Evolutionary conservation across 108 stramenopile species (phyloP).

Genomic region (Epipyxis sp.): DNA sequence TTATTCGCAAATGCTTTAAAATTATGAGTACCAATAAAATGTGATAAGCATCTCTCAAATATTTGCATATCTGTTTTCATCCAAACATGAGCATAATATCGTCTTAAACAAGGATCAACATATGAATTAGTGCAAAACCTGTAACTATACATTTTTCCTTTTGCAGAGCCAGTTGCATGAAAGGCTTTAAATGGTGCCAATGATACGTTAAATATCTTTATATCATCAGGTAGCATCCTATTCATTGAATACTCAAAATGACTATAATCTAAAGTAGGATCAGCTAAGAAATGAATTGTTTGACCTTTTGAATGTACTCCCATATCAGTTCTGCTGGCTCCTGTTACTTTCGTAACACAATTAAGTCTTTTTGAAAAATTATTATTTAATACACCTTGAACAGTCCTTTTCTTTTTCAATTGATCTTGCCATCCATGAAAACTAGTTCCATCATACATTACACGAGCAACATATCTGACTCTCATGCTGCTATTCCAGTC

Average conservation of each 20-base stretch:
- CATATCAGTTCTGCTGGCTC: background rate
- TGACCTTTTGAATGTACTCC: slow-evolving; percentile 35
- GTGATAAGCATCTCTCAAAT: background rate
- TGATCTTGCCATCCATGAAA: slow-evolving; percentile 46
- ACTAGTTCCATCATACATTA: slow-evolving; percentile 50
- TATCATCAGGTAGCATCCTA: slow-evolving; percentile 27
- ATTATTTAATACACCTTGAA: slow-evolving; percentile 35
- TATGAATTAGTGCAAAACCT: slow-evolving; percentile 37
- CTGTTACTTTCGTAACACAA: background rate
- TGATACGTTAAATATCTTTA: background rate
- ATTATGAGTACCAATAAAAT: slow-evolving; percentile 49
- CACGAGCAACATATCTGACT: slow-evolving; percentile 50
- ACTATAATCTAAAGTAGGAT: background rate
- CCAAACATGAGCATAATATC: slow-evolving; percentile 33
- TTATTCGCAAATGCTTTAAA: slow-evolving; percentile 48
- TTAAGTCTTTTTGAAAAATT: background rate
- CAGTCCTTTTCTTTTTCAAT: slow-evolving; percentile 32
- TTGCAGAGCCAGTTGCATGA: slow-evolving; percentile 40
- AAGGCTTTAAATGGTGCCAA: slow-evolving; percentile 21
- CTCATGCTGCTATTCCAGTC: too few relatives aligned
- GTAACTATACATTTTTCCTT: slow-evolving; percentile 46
- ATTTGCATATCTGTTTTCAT: slow-evolving; percentile 33
- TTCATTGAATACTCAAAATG: background rate
- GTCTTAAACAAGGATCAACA: slow-evolving; percentile 37
- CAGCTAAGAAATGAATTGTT: background rate